Conservation (phyloP, 164 flowering plant species). For the Vitis cinerea region DNA sequence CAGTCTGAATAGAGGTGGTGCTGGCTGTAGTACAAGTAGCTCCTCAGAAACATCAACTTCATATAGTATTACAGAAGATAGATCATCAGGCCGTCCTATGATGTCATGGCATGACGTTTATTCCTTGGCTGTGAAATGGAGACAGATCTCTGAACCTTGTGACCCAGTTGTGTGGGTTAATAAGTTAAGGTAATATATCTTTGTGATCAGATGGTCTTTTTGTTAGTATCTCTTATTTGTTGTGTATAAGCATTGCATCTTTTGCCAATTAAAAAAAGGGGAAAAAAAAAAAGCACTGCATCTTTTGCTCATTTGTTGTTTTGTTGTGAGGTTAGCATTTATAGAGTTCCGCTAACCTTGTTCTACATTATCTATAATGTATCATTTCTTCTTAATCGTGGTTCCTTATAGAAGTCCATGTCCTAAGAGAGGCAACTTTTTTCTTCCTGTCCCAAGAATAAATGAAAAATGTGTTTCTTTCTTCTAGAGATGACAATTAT, state of each 20-base stretch:
- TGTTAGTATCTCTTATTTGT: neutral
- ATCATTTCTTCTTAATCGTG: too few species aligned
- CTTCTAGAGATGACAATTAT: too few species aligned
- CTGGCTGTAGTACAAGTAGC: conserved; percentile 84
- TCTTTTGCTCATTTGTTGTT: neutral
- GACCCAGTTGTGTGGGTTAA: conserved; percentile 97
- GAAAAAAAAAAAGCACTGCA: too few species aligned
- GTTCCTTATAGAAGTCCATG: too few species aligned
- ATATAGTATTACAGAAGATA: conserved; percentile 52
- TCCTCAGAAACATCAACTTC: conserved; percentile 66
- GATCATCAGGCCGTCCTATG: conserved; percentile 39
- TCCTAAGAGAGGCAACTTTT: too few species aligned
- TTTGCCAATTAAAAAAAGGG: too few species aligned
- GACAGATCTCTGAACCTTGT: conserved; percentile 99
- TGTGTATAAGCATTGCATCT: neutral
- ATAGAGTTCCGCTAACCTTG: too few species aligned
- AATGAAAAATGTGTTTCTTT: too few species aligned
- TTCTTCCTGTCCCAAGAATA: too few species aligned
- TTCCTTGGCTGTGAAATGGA: conserved; percentile 89
- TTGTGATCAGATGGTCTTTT: neutral
- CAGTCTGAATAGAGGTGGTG: conserved; percentile 94
- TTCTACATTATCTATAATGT: too few species aligned
- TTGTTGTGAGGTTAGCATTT: neutral
- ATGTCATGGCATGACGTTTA: conserved; percentile 89
- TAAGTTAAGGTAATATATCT: conserved; percentile 68